phyloP scores from a whole-genome alignment of 805 yeast species.

The Maudiozyma saulgeensis region DNA sequence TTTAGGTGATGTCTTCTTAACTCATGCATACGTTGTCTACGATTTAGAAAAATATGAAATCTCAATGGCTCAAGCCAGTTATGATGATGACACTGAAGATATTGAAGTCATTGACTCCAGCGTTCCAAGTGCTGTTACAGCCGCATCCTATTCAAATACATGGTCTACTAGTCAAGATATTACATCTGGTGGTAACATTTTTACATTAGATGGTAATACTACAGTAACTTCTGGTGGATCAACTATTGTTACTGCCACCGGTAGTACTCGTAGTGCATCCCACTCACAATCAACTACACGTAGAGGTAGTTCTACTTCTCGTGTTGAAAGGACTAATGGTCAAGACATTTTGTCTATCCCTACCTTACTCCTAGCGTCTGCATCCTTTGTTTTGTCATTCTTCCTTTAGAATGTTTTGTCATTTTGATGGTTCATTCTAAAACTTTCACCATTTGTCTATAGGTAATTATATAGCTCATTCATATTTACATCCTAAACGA shows the following conservation, averaged over 20 bases:
- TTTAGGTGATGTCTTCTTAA: slow-evolving; percentile 51
- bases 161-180: slow-evolving; percentile 24
- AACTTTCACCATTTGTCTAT: background rate
- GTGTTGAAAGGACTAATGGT: background rate
- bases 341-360: background rate
- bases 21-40: slow-evolving; percentile 48
- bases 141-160: slow-evolving; percentile 38
- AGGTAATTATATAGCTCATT: background rate
- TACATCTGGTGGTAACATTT: slow-evolving; percentile 22
- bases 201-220: slow-evolving; percentile 8
- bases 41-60: slow-evolving; percentile 41
- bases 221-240: background rate
- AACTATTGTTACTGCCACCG: background rate
- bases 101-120: slow-evolving; percentile 36
- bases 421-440: background rate
- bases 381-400: background rate
- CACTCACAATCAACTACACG: background rate
- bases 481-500: background rate
- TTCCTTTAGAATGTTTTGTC: background rate
- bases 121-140: slow-evolving; percentile 44
- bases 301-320: background rate
- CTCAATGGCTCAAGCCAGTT: slow-evolving; percentile 41
- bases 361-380: background rate
- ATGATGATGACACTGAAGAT: slow-evolving; percentile 17
- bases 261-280: background rate